Base-by-base conservation (phyloP, 2,329 filamentous ascomycete genomes). In the Monosporascus sp. region DNA sequence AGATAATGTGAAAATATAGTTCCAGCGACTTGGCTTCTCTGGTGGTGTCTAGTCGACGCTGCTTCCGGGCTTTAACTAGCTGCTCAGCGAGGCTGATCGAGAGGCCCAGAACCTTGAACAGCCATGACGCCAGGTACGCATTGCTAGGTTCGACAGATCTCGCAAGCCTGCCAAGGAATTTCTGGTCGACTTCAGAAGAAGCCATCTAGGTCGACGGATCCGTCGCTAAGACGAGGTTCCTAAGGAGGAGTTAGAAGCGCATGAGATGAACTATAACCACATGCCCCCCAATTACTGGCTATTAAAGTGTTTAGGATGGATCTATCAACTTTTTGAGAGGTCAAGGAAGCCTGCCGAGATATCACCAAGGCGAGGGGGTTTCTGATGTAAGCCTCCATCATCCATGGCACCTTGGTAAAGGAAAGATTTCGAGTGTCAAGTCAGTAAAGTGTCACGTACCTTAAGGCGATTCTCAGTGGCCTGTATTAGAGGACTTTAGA, bases 141-240 rank as follows among this genome's bases (percentile, higher is more conserved):
- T 93, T 94, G 62, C 90, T 86, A 56, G 82, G 76, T 67, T 87
- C 85, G 62, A 91, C 91, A 57, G 85, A 81, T 72, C 86, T 88
- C 69, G 94, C 93, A 69, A 96, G 86, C 68, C 85, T 87, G 74
- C 91, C 91, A 66, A 99, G 81, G 73, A 95, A 96, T 76, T 97
- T 99, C 76, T 96, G 92, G 72, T 99, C 94, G 58, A 97, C 91
- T 74, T 96, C 91, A 56, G 91, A 94, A 69, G 92, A 94, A 75
- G 94, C 94, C 94, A 97, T 99, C 55, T 61, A 52, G 52, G 46
- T 22, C 38, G 37, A 17, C 31, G 44, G 40, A 24, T 45, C 43
- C 45, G 45, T 38, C 17, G 38, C 40, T 27, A 41, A 38, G 19
- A 45, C 22, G 46, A 31, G 47, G 43, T 34, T 48, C 49, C 54